These are phyloP conservation scores for Eucalyptus cladocalyx DNA, from an alignment of 345 rosid species.

Conservation along the genomic window DNA sequence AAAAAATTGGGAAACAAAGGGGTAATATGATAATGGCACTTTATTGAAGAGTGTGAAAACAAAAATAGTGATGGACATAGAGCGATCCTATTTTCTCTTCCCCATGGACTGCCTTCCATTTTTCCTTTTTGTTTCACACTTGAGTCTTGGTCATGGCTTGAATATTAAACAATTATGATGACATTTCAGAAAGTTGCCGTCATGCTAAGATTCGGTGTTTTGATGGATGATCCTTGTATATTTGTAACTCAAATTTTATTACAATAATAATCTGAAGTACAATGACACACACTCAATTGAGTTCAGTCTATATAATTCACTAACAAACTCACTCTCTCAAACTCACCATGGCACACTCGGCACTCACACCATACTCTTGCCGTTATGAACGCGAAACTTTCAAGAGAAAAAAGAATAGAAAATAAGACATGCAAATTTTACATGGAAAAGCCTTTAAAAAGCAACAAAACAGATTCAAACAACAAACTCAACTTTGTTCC, in stretches of 20 bases:
- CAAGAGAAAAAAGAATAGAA: fast-evolving
- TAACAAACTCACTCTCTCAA: neutral
- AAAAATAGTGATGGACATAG: too few relatives aligned
- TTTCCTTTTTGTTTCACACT: too few relatives aligned
- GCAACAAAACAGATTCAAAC: neutral
- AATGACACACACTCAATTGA: too few relatives aligned
- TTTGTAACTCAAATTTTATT: neutral
- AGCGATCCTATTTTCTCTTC: too few relatives aligned
- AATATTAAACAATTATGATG: neutral
- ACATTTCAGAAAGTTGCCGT: neutral
- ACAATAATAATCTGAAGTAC: neutral
- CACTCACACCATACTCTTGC: neutral
- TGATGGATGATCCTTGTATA: neutral
- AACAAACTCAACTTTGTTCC: neutral
- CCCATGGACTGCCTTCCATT: too few relatives aligned
- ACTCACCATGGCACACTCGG: neutral
- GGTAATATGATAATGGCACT: too few relatives aligned
- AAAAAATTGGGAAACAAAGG: too few relatives aligned
- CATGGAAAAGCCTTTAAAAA: neutral
- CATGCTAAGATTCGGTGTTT: neutral
- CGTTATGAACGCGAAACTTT: too few relatives aligned
- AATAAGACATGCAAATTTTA: too few relatives aligned
- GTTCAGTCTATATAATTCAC: neutral
- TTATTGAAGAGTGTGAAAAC: too few relatives aligned
- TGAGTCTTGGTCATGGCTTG: too few relatives aligned